phyloP scores from a whole-genome alignment of 1,284 basidiomycete genomes.

The Apiotrichum montevideense region DNA sequence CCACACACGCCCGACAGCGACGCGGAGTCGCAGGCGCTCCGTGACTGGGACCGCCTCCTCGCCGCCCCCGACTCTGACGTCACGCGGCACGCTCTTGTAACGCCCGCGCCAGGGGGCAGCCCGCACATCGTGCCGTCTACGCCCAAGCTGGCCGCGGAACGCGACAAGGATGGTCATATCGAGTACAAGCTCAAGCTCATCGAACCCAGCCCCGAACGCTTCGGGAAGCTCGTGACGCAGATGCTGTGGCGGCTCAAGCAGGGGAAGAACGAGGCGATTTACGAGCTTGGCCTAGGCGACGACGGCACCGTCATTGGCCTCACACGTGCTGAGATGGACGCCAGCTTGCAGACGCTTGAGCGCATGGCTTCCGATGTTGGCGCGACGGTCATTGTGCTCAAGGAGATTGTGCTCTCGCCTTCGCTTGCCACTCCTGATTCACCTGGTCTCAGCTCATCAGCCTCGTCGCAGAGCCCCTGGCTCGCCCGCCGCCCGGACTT shows the following conservation, averaged over 20 bases:
- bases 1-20: slow-evolving; percentile 1
- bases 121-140: slow-evolving; percentile 1
- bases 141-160: slow-evolving; percentile 43
- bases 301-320: slow-evolving; percentile 79
- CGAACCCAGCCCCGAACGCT: slow-evolving; percentile 45
- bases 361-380: slow-evolving; percentile 89
- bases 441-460: not conserved
- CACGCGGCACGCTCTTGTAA: slow-evolving; percentile 31
- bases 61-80: slow-evolving; percentile 24
- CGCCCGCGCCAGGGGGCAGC: slow-evolving; percentile 19
- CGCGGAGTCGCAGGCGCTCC: slow-evolving; percentile 22
- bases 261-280: slow-evolving; percentile 84
- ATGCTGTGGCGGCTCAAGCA: slow-evolving; percentile 90
- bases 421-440: not conserved
- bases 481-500: slow-evolving; percentile 26
- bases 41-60: slow-evolving; percentile 36
- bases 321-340: slow-evolving; percentile 64
- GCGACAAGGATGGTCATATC: slow-evolving; percentile 46
- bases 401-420: slow-evolving; percentile 57
- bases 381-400: slow-evolving; percentile 77
- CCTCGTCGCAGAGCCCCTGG: slow-evolving; percentile 1
- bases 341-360: slow-evolving; percentile 72
- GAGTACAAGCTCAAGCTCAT: slow-evolving; percentile 49
- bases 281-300: slow-evolving; percentile 81
- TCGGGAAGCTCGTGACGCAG: slow-evolving; percentile 69